Evolutionary conservation across 441 rosid species (phyloP), one percentile per base, ranked within the genome.

Genomic region (Populus hybrid): DNA sequence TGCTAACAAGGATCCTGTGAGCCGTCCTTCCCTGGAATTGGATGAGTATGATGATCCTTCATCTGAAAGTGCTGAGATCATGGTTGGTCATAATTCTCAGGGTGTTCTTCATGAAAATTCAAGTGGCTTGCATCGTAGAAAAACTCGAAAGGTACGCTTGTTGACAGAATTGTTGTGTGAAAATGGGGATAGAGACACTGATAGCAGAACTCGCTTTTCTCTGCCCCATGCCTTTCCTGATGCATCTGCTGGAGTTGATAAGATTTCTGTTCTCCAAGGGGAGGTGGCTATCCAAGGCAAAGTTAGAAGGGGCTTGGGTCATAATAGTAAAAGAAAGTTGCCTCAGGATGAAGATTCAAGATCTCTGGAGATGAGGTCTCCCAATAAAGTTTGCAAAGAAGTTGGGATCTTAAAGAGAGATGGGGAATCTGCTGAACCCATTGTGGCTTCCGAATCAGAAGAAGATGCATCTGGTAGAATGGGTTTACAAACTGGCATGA

Each of bases 71-170:
- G 84, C 84, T 24, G 90, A 89, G 72, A 69, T 74, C 69, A 71
- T 82, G 80, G 72, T 23, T 38, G 76, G 80, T 65, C 74, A 73
- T 74, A 75, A 76, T 54, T 76, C 73, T 34, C 73, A 61, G 68
- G 81, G 76, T 79, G 72, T 70, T 80, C 42, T 7, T 9, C 77
- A 64, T 74, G 85, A 85, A 82, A 81, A 81, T 70, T 71, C 86
- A 73, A 80, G 84, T 67, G 87, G 88, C 73, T 67, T 76, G 77
- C 93, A 82, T 81, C 92, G 90, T 20, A 90, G 87, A 71, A 93
- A 88, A 90, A 70, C 87, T 73, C 87, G 90, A 66, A 97, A 93
- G 82, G 84, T 91, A 72, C 94, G 97, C 74, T 84, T 88, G 75
- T 84, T 96, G 50, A 86, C 91, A 30, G 99, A 96, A 40, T 82